phyloP scores from a whole-genome alignment of 2,329 filamentous ascomycete species.

The Claviceps quebecensis region DNA sequence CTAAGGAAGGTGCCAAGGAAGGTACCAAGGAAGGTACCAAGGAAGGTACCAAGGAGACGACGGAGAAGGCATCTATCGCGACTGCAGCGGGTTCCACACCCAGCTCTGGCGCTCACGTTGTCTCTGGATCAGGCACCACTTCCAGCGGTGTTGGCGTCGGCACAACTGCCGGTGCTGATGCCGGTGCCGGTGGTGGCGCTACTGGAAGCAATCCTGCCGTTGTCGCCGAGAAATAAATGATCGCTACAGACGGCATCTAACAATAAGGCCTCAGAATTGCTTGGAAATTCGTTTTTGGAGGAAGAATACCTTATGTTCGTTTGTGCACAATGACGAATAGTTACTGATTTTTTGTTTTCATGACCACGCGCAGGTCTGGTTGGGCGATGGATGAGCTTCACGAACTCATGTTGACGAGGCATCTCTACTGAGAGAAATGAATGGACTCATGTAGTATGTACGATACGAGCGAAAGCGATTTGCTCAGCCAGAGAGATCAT shows the following conservation, averaged over 20 bases:
- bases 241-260: conserved; percentile 6
- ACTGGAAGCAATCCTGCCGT: conserved; percentile 1
- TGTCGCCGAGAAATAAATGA: conserved; percentile 6
- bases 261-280: conserved; percentile 10
- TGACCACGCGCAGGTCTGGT: too few relatives aligned
- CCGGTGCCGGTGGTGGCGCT: conserved; percentile 4
- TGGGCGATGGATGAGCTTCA: too few relatives aligned
- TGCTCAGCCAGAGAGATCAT: too few relatives aligned
- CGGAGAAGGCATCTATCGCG: conserved; percentile 9
- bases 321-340: too few relatives aligned
- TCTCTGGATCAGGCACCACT: neutral
- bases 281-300: too few relatives aligned
- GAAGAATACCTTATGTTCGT: too few relatives aligned
- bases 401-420: too few relatives aligned
- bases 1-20: conserved; percentile 28
- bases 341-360: too few relatives aligned
- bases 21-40: conserved; percentile 18
- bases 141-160: neutral
- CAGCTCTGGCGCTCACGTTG: neutral
- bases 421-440: too few relatives aligned
- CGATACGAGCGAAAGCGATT: too few relatives aligned
- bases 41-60: conserved; percentile 4
- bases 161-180: conserved; percentile 1
- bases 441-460: too few relatives aligned
- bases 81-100: conserved; percentile 7